A percentile compares a stretch with the other conserved stretches of the same genome.
Evolutionary conservation across 352 stramenopile species (phyloP).

Genomic region (Phytophthora sp.): DNA sequence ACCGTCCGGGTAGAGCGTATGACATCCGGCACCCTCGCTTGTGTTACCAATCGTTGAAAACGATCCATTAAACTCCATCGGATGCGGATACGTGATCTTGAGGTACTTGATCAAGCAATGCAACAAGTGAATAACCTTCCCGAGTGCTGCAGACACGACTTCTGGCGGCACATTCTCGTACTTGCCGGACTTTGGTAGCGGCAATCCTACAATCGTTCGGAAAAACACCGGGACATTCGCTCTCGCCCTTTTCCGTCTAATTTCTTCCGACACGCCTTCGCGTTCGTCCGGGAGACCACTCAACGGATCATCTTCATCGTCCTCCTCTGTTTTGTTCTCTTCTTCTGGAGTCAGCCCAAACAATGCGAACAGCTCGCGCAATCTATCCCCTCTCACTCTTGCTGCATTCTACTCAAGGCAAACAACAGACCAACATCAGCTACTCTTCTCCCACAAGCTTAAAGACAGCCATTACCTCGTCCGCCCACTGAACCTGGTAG

Average conservation of each 20-base stretch:
- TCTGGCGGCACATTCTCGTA: constrained; percentile 78
- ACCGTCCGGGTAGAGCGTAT: constrained; percentile 86
- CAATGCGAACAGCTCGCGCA: constrained; percentile 73
- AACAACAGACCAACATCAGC: constrained; percentile 4
- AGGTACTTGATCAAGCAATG: constrained; percentile 75
- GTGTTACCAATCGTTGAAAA: constrained; percentile 88
- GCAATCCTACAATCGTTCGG: constrained; percentile 69
- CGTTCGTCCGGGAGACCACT: constrained; percentile 29
- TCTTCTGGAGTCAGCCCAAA: constrained; percentile 47
- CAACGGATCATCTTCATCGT: constrained; percentile 31
- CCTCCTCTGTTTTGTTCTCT: constrained; percentile 3
- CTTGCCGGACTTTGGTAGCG: constrained; percentile 71
- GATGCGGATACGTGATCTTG: constrained; percentile 71
- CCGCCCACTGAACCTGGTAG: constrained; percentile 67
- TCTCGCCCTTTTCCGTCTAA: constrained; percentile 15
- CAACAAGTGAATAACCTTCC: constrained; percentile 81
- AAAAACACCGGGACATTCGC: constrained; percentile 45
- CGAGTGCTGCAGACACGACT: constrained; percentile 71
- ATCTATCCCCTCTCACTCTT: constrained; percentile 65
- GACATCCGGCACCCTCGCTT: constrained; percentile 74
- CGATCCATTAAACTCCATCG: constrained; percentile 88
- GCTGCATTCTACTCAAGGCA: constrained; percentile 66
- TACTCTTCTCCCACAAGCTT: too few relatives aligned
- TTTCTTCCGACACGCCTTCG: constrained; percentile 20
- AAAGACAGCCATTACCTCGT: constrained; percentile 38